Percentiles rank a stretch among this genome's conserved stretches.
Evolutionary conservation across 257 asterid species (phyloP).

Genomic region (Solanum okadae): DNA sequence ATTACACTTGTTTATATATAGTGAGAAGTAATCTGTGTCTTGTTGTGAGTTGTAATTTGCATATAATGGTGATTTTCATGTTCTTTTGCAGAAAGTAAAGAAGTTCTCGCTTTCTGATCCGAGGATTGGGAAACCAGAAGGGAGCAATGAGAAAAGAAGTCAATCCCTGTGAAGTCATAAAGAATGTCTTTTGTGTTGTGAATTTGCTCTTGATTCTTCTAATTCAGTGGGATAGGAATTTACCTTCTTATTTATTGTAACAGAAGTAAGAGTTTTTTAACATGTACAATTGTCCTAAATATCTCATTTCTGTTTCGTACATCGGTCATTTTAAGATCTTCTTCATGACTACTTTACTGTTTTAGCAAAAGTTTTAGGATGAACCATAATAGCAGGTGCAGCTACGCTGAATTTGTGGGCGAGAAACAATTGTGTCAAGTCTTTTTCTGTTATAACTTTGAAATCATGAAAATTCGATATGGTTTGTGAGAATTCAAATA

Average conservation of each 20-base stretch:
- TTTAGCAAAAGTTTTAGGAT: not conserved
- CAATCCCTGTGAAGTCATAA: not conserved
- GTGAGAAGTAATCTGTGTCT: not conserved
- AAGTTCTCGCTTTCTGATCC: slow-evolving; percentile 19
- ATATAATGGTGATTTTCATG: not conserved
- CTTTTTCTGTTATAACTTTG: not conserved
- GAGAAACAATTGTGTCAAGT: not conserved
- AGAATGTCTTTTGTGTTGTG: not conserved
- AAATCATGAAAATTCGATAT: not conserved
- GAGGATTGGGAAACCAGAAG: not conserved
- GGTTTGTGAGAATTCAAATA: not conserved
- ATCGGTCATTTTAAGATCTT: not conserved
- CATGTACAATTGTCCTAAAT: not conserved
- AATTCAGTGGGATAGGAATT: not conserved
- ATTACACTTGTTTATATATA: not conserved
- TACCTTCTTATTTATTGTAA: not conserved
- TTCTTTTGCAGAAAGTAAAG: slow-evolving; percentile 22
- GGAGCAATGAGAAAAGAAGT: not conserved
- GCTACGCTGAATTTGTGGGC: not conserved
- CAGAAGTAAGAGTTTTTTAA: not conserved
- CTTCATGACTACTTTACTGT: not conserved
- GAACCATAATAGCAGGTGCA: not conserved
- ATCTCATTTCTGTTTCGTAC: not conserved
- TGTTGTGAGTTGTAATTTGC: not conserved
- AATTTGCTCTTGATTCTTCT: not conserved